Base-by-base conservation (phyloP, 2,329 filamentous ascomycete genomes). In the Paecilomyces niveus region DNA sequence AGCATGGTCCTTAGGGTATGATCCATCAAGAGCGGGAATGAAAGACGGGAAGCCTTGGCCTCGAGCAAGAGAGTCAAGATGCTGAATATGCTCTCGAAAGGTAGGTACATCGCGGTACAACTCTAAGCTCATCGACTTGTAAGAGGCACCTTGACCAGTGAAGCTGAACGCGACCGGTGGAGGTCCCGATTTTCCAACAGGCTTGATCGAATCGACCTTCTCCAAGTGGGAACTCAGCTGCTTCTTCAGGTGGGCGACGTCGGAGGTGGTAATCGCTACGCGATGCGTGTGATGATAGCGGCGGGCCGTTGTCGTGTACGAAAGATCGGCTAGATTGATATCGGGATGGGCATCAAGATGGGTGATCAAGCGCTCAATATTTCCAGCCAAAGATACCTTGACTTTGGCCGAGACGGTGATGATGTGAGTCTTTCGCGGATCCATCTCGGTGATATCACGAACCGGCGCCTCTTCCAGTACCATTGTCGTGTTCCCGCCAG, bases 301-400 rank as follows among this genome's bases (percentile, higher is more conserved):
- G 22, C 86, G 81, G 6, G 86, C 86, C 2, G 85, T 87, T 0
- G 81, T 85, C 0, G 83, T 85, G 70, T 88, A 89, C 0, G 85
- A 80, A 1, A 89, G 71, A 56, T 83, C 72, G 0, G 78, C 75
- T 2, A 88, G 64, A 0, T 78, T 78, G 0, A 64, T 53, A 0
- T 78, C 77, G 2, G 80, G 76, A 1, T 81, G 74, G 50, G 80
- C 73, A 3, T 79, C 77, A 58, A 88, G 76, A 71, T 79, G 84
- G 0, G 65, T 63, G 5, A 84, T 70, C 2, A 87, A 73, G 7
- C 74, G 73, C 66, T 83, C 74, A 1, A 83, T 76, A 65, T 88
- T 88, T 50, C 75, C 74, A 32, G 67, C 63, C 2, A 81, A 67
- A 0, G 79, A 72, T 1, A 57, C 52, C 3, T 65, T 65, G 33